Conservation (phyloP, 345 rosid species). For the Acer yangbiense region DNA sequence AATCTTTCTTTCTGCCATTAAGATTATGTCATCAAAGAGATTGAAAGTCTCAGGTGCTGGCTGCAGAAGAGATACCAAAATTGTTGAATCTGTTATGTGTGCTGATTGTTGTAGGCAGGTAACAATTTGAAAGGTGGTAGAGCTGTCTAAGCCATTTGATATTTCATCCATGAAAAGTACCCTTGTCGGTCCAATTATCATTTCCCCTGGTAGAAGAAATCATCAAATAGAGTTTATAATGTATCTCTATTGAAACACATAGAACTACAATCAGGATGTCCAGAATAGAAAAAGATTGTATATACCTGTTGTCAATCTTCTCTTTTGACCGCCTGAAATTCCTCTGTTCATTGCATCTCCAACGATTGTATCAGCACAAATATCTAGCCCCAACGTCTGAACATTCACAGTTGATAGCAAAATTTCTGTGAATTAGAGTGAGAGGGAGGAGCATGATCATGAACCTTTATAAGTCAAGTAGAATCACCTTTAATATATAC, state of each 20-base stretch:
- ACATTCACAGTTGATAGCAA: neutral
- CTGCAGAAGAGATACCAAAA: constrained; percentile 69
- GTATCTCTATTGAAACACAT: neutral
- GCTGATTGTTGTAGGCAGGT: constrained; percentile 63
- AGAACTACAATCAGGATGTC: no score
- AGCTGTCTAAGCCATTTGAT: constrained; percentile 73
- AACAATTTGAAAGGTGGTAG: constrained; percentile 70
- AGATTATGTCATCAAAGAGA: constrained; percentile 70
- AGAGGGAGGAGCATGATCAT: neutral
- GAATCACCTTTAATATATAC: constrained; percentile 50
- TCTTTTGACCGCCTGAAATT: constrained; percentile 57
- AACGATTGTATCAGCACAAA: constrained; percentile 64
- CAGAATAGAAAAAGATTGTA: no score
- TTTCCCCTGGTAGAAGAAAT: constrained; percentile 48
- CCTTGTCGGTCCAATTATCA: constrained; percentile 70
- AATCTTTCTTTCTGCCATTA: constrained; percentile 65
- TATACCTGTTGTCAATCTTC: constrained; percentile 49
- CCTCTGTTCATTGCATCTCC: constrained; percentile 79
- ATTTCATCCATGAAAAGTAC: constrained; percentile 84
- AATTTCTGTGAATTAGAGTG: neutral
- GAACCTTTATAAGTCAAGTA: neutral
- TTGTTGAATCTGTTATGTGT: constrained; percentile 58
- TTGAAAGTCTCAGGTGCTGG: constrained; percentile 81
- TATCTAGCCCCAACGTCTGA: constrained; percentile 71
- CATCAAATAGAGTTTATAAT: constrained; percentile 14